phyloP scores from a whole-genome alignment of 768 basidiomycete genomes.

The Chlorophyllum brunneum region DNA sequence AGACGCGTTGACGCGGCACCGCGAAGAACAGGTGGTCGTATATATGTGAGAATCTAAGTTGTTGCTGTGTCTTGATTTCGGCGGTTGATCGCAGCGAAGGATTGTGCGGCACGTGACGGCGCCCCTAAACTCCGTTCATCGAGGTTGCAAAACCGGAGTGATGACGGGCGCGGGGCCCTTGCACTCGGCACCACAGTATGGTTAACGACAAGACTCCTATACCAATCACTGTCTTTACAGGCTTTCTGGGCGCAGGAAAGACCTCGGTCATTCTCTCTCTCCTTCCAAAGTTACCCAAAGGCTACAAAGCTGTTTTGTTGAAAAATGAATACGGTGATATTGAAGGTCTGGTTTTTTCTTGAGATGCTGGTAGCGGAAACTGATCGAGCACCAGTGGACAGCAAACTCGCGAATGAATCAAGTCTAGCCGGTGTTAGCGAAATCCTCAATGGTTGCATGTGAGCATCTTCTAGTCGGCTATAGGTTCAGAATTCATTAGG shows the following conservation, averaged over 20 bases:
- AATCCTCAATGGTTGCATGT: slow-evolving; percentile 97
- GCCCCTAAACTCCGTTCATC: too few species aligned
- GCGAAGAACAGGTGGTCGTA: too few species aligned
- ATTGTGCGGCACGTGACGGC: too few species aligned
- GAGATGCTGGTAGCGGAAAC: not conserved
- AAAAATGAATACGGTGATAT: slow-evolving; percentile 98
- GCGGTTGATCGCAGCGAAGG: too few species aligned
- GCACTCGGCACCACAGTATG: not conserved
- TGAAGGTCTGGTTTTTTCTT: slow-evolving; percentile 51
- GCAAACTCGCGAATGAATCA: slow-evolving; percentile 82
- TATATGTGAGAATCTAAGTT: too few species aligned
- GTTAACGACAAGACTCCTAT: slow-evolving; percentile 34
- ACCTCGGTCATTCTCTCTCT: slow-evolving; percentile 80
- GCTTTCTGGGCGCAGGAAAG: slow-evolving; percentile 83
- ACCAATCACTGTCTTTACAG: slow-evolving; percentile 94
- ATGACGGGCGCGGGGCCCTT: not conserved
- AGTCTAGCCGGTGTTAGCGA: slow-evolving; percentile 86
- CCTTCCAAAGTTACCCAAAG: slow-evolving; percentile 74
- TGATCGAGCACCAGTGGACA: slow-evolving; percentile 59
- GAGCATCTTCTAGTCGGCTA: slow-evolving; percentile 23
- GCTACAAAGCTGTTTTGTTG: slow-evolving; percentile 85
- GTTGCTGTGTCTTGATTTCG: too few species aligned
- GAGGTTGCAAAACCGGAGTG: not conserved
- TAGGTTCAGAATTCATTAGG: not conserved
- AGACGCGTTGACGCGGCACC: not conserved